Base-by-base conservation (phyloP, 768 basidiomycete species). In the Terana coerulea region DNA sequence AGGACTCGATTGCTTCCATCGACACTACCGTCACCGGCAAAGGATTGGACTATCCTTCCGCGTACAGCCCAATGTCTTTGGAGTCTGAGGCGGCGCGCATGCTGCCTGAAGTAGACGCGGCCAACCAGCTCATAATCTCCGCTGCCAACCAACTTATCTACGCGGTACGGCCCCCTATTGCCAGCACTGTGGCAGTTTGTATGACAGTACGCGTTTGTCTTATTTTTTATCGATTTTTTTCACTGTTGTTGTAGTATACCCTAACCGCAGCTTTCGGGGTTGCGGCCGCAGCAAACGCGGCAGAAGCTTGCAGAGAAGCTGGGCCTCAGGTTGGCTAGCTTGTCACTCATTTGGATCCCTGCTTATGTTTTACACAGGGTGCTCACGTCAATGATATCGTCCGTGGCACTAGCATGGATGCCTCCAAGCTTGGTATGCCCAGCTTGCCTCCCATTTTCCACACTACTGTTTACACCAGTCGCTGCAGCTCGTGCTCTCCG, bases 91-190 rank as follows among this genome's bases (percentile, higher is more conserved):
- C 42, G 10, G 35, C 37, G 7, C 54, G 54, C 8, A 55, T 55
- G 54, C 37, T 22, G 2, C 54, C 54, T 2, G 49, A 55, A 14
- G 49, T 55, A 2, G 17, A 39, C 21, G 14, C 17, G n/a, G 28
- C 54, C 2, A n/a, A 17, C 5, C 34, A 19, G 15, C 45, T 39
- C 25, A 40, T 53, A 12, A 61, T 63, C 21, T 64, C 72, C 3
- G 71, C 72, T 1, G 68, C 70, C 3, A 46, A 59, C 12, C 71
- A 72, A 48, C 64, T 72, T 2, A 61, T 65, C 14, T 60, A 66
- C 5, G 58, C 57, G 19, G 53, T 69, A 0, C 49, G 64, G 0
- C 57, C 69, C 17, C 67, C 69, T 5, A 57, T 60, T 9, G 51
- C 57, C 29, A 57, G 62, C n/a, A 24, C 66, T 17, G 33, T 42